Base-by-base conservation (phyloP, 331 rosid genomes). In the Malus hybrid region DNA sequence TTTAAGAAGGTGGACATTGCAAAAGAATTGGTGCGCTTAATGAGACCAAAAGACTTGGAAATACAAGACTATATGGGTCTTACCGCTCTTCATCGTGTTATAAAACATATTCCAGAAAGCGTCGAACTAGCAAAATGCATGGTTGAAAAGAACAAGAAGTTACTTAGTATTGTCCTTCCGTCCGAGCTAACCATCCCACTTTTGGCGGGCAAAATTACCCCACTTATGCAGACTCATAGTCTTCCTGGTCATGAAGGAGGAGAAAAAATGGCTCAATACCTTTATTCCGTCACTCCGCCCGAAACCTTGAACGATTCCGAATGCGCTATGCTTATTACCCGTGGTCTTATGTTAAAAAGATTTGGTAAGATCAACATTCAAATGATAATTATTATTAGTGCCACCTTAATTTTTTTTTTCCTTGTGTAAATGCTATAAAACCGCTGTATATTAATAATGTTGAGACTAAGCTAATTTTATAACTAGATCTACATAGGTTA, bases 51-150 rank as follows among this genome's bases (percentile, higher is more conserved):
- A 16, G n/a, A 6, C 20, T 54, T 54, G 7, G 59, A 5, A 54
- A 16, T 16, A 15, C 9, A 19, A 54, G 6, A 0, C 7, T 0
- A 1, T 6, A 1, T 0, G n/a, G 59, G 22, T 54, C 16, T 0
- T 16, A 14, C 22, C 5, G 59, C 59, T 16, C 19, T 54, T 54
- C n/a, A 54, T 54, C 7, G 4, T 6, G 59, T 18, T 6, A 1
- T 54, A 2, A 22, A 22, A 22, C 22, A 22, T 1, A 7, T 2
- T 54, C 8, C 8, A 14, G 8, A 54, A 18, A 1, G 2, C 22
- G n/a, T 14, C 6, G 22, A 54, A 14, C 6, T 54, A 54, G 59
- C n/a, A 14, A 18, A 54, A 16, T 54, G 7, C 59, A 16, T 54
- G 59, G 19, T 14, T 16, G 20, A 54, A 6, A 54, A 15, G 59